A percentile compares a stretch with the other conserved stretches of the same genome.
Conservation (phyloP, 352 stramenopile genomes). For the Thalassiosira livingstoniorum region DNA sequence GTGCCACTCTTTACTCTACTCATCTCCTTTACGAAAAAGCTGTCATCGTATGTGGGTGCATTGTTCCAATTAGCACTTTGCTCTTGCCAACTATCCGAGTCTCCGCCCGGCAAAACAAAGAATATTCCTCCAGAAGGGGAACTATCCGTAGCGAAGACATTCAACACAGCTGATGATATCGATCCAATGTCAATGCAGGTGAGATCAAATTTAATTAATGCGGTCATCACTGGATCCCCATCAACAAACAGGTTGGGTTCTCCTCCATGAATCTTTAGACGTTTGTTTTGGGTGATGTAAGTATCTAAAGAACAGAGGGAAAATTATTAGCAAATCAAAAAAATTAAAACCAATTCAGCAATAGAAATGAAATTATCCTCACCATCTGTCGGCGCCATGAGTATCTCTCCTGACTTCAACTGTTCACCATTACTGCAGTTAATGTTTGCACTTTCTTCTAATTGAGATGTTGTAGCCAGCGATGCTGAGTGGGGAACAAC, state of each 20-base stretch:
- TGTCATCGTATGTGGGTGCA: not conserved
- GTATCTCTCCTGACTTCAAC: too few species aligned
- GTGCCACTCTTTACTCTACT: conserved; percentile 6
- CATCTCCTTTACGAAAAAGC: not conserved
- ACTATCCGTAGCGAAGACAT: conserved; percentile 18
- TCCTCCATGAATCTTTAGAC: conserved; percentile 9
- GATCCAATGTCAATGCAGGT: conserved; percentile 4
- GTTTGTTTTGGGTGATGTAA: not conserved
- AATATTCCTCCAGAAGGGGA: conserved; percentile 17
- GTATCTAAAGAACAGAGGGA: too few species aligned
- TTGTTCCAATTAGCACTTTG: conserved; percentile 15
- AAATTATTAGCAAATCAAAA: too few species aligned
- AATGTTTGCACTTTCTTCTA: conserved; percentile 3
- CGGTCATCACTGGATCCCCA: conserved; percentile 10
- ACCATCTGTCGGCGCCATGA: too few species aligned
- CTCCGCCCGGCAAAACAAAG: conserved; percentile 7
- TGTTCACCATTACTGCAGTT: conserved; percentile 17
- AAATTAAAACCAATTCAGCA: too few species aligned
- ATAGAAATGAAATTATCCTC: too few species aligned
- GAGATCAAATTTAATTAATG: conserved; percentile 31
- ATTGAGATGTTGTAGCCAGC: not conserved
- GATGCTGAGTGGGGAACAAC: not conserved
- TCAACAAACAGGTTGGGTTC: conserved; percentile 13
- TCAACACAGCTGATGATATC: conserved; percentile 31
- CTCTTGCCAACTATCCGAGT: conserved; percentile 12